Percentiles rank a stretch among this genome's conserved stretches.
Evolutionary conservation across 2,329 filamentous ascomycete species (phyloP).

Genomic region (Epichloe brachyelytri): DNA sequence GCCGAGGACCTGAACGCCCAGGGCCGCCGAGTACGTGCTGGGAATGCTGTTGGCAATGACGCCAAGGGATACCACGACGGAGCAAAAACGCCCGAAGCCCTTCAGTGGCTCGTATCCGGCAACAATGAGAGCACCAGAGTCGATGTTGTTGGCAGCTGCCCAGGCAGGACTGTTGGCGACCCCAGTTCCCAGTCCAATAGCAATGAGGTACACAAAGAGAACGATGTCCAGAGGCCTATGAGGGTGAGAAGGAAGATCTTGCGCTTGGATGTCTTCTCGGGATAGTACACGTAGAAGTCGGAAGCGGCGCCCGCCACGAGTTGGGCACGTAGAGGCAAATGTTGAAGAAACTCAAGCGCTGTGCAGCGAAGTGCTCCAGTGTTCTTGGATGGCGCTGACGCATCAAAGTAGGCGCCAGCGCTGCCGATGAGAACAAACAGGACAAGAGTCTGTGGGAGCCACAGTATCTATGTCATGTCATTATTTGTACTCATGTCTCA

Average conservation of each 20-base stretch:
- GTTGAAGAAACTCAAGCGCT: slow-evolving; percentile 52
- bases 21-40: slow-evolving; percentile 42
- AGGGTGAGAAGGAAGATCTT: slow-evolving; percentile 60
- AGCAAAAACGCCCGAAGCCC: slow-evolving; percentile 44
- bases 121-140: slow-evolving; percentile 42
- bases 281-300: slow-evolving; percentile 74
- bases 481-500: not conserved
- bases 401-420: slow-evolving; percentile 46
- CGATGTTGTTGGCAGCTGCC: slow-evolving; percentile 35
- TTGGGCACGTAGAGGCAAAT: slow-evolving; percentile 43
- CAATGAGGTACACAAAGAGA: slow-evolving; percentile 57
- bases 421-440: slow-evolving; percentile 62
- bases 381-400: slow-evolving; percentile 46
- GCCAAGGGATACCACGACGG: slow-evolving; percentile 40
- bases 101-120: slow-evolving; percentile 40
- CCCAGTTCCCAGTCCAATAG: slow-evolving; percentile 39
- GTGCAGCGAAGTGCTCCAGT: slow-evolving; percentile 51
- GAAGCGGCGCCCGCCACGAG: slow-evolving; percentile 57
- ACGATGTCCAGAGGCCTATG: slow-evolving; percentile 43
- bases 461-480: slow-evolving; percentile 13
- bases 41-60: slow-evolving; percentile 43
- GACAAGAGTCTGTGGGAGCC: slow-evolving; percentile 57
- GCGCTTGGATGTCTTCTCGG: slow-evolving; percentile 40
- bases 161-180: slow-evolving; percentile 35
- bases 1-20: slow-evolving; percentile 46